Percentiles rank a stretch among this genome's conserved stretches.
phyloP scores from a whole-genome alignment of 2,329 filamentous ascomycete genomes.

The Aureobasidium uvarum region DNA sequence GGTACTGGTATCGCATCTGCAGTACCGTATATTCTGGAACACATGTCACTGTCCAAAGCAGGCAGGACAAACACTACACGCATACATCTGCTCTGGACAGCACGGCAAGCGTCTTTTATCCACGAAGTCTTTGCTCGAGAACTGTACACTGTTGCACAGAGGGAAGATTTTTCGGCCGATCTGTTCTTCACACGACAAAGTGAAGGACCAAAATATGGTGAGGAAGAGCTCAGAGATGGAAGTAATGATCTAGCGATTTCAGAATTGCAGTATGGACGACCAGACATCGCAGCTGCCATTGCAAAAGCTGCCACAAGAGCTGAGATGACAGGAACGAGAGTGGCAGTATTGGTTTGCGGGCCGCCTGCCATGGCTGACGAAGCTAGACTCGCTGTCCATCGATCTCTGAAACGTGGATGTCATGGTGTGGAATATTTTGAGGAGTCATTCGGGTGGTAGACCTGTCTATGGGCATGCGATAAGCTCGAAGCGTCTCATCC shows the following conservation, averaged over 20 bases:
- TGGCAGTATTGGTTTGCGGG: constrained; percentile 20
- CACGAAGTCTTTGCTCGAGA: constrained; percentile 7
- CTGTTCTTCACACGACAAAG: constrained; percentile 30
- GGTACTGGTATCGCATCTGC: constrained; percentile 52
- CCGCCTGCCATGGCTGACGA: constrained; percentile 25
- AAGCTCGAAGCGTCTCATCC: no score
- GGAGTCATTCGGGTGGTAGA: constrained; percentile 25
- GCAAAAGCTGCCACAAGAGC: constrained; percentile 20
- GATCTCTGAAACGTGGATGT: constrained; percentile 6
- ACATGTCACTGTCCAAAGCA: constrained; percentile 2
- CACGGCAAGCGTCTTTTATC: constrained; percentile 9
- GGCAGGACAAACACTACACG: background rate
- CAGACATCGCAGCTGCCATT: constrained; percentile 30
- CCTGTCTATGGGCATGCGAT: background rate
- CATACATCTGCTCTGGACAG: constrained; percentile 15
- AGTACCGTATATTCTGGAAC: constrained; percentile 32
- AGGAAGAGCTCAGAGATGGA: background rate
- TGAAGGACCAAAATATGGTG: background rate
- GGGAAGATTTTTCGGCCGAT: constrained; percentile 29
- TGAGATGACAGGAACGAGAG: background rate
- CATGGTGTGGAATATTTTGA: constrained; percentile 19
- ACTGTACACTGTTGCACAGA: background rate
- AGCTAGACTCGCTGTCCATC: constrained; percentile 14
- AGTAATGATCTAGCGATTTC: background rate
- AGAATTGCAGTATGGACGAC: constrained; percentile 29